Evolutionary conservation across 805 yeast genomes (phyloP).

Genomic region (Pichia gijzeniarum): DNA sequence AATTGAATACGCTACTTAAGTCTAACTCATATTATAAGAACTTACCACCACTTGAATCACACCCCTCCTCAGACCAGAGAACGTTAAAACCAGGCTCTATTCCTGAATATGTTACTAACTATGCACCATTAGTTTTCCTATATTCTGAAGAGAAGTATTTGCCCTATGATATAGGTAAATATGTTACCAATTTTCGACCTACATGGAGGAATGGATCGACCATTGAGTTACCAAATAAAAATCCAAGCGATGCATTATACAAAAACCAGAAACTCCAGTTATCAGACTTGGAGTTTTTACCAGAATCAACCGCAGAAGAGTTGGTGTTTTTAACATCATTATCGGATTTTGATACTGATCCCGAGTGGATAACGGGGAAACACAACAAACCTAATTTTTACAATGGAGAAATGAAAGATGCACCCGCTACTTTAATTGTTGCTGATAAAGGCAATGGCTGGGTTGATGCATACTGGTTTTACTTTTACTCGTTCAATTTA

Average conservation of each 20-base stretch:
- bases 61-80: slow-evolving; percentile 32
- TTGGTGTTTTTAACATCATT: slow-evolving; percentile 56
- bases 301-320: slow-evolving; percentile 22
- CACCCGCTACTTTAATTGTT: slow-evolving; percentile 75
- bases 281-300: slow-evolving; percentile 33
- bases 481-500: slow-evolving; percentile 85
- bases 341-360: slow-evolving; percentile 63
- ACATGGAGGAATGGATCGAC: slow-evolving; percentile 44
- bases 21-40: slow-evolving; percentile 16
- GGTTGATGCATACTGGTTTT: slow-evolving; percentile 96
- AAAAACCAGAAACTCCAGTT: slow-evolving; percentile 17
- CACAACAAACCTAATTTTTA: slow-evolving; percentile 60
- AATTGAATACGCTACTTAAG: neutral
- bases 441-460: slow-evolving; percentile 92
- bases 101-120: slow-evolving; percentile 56
- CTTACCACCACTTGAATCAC: slow-evolving; percentile 32
- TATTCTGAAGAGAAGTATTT: slow-evolving; percentile 84
- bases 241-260: slow-evolving; percentile 13
- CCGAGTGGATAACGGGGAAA: slow-evolving; percentile 81
- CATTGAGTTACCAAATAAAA: slow-evolving; percentile 22
- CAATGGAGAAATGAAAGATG: slow-evolving; percentile 64
- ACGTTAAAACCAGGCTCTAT: slow-evolving; percentile 47
- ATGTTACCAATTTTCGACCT: slow-evolving; percentile 58
- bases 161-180: slow-evolving; percentile 75
- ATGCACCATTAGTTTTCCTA: slow-evolving; percentile 74